Conservation (phyloP, 805 yeast species). For the Nakazawaea holstii region DNA sequence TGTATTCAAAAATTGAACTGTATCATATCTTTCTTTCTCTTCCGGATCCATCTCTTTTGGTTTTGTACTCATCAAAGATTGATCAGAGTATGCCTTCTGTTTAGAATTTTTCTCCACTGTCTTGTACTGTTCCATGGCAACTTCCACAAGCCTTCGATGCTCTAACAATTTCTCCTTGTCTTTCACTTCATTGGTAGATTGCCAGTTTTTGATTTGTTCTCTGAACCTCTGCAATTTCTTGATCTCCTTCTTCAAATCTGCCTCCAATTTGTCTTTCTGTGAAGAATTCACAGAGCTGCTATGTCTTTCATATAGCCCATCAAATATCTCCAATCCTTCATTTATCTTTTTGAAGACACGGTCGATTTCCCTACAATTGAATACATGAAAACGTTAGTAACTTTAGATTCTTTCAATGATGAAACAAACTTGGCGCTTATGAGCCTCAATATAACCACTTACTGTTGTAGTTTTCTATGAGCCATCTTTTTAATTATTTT, state of each 20-base stretch:
- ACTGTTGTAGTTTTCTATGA: constrained; percentile 46
- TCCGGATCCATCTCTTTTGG: constrained; percentile 54
- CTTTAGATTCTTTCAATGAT: background rate
- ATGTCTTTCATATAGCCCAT: constrained; percentile 79
- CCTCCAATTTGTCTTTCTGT: constrained; percentile 89
- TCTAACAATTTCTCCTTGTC: constrained; percentile 80
- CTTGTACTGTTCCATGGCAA: constrained; percentile 93
- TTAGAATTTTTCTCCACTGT: constrained; percentile 90
- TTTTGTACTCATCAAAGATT: constrained; percentile 71
- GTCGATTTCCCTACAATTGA: constrained; percentile 63
- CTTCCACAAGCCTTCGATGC: constrained; percentile 61
- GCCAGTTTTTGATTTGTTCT: constrained; percentile 95
- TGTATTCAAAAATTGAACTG: constrained; percentile 60
- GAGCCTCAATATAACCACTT: constrained; percentile 18
- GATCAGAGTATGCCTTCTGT: constrained; percentile 90
- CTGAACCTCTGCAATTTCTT: constrained; percentile 89
- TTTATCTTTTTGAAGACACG: constrained; percentile 86
- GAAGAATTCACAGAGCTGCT: constrained; percentile 75
- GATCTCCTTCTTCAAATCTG: constrained; percentile 89
- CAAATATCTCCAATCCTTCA: constrained; percentile 86
- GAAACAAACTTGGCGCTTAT: background rate
- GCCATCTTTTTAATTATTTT: constrained; percentile 30
- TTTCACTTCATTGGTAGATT: constrained; percentile 85
- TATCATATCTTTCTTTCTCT: constrained; percentile 73
- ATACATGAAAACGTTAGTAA: constrained; percentile 1